A percentile compares a stretch with the other conserved stretches of the same genome.
Evolutionary conservation across 129 eudicot genomes (phyloP).

Genomic region (Flaveria linearis): DNA sequence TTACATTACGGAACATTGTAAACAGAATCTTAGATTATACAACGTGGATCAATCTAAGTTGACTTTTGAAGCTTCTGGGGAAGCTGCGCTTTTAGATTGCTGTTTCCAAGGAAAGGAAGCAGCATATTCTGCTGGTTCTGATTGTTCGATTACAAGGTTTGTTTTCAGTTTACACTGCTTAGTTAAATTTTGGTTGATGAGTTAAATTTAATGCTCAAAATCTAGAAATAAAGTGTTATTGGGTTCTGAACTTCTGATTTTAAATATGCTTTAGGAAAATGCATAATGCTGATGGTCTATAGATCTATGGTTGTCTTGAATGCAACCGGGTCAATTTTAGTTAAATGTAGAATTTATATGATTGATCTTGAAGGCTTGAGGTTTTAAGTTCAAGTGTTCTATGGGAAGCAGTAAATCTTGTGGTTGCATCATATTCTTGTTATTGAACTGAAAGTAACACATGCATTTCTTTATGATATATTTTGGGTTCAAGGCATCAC

Average conservation of each 20-base stretch:
- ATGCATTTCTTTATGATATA: background rate
- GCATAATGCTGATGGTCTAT: background rate
- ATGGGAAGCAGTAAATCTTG: slow-evolving; percentile 21
- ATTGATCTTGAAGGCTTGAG: background rate
- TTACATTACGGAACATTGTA: background rate
- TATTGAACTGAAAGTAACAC: background rate
- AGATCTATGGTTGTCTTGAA: background rate
- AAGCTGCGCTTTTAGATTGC: slow-evolving; percentile 76
- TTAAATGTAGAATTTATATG: background rate
- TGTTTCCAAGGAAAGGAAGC: slow-evolving; percentile 68
- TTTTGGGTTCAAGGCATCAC: slow-evolving; percentile 6
- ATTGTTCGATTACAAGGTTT: slow-evolving; percentile 69
- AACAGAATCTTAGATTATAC: slow-evolving; percentile 68
- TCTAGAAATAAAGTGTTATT: slow-evolving; percentile 6
- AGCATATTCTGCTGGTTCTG: slow-evolving; percentile 60
- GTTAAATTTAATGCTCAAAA: background rate
- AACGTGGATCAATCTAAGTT: slow-evolving; percentile 60
- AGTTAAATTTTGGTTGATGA: background rate
- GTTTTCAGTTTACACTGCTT: slow-evolving; percentile 10
- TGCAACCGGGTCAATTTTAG: slow-evolving; percentile 16
- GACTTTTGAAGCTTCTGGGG: slow-evolving; percentile 50
- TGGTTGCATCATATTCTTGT: background rate
- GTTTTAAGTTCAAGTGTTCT: slow-evolving; percentile 13
- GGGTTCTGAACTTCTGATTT: slow-evolving; percentile 4
- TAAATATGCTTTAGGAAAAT: background rate